Evolutionary conservation across 495 filamentous ascomycete species (phyloP).

Genomic region (Tuber calosporum): DNA sequence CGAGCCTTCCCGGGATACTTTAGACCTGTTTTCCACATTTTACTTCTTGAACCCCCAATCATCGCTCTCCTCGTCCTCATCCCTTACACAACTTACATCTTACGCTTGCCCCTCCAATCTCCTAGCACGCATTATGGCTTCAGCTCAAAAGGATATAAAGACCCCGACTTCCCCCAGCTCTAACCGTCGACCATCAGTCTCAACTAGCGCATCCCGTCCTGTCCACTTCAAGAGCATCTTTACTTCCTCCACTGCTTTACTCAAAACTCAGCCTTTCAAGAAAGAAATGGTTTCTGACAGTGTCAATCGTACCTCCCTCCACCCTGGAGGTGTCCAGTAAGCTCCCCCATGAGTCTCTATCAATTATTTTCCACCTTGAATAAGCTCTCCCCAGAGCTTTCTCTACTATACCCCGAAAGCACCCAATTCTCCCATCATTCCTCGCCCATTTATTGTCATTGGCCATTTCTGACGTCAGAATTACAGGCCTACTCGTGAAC

Average conservation of each 20-base stretch:
- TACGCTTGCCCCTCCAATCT: constrained; percentile 9
- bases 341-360: constrained; percentile 42
- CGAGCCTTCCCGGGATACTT: constrained; percentile 38
- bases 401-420: background rate
- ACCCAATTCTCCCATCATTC: constrained; percentile 20
- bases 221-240: constrained; percentile 19
- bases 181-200: constrained; percentile 24
- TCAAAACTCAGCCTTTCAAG: constrained; percentile 26
- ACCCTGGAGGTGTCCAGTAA: constrained; percentile 88
- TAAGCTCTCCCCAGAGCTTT: constrained; percentile 4
- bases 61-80: constrained; percentile 12
- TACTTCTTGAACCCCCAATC: constrained; percentile 16
- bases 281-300: constrained; percentile 37
- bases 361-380: background rate
- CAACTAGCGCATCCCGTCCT: constrained; percentile 22
- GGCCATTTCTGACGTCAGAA: constrained; percentile 26
- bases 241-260: constrained; percentile 15
- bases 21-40: constrained; percentile 33
- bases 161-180: constrained; percentile 31
- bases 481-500: constrained; percentile 67
- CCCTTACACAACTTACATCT: constrained; percentile 8
- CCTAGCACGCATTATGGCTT: constrained; percentile 25
- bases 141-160: constrained; percentile 38
- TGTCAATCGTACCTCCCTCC: constrained; percentile 44
- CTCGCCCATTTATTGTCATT: constrained; percentile 14